These are phyloP conservation scores for Leersia perrieri DNA, from an alignment of 176 grass and related monocot genomes.

Conservation along the genomic window DNA sequence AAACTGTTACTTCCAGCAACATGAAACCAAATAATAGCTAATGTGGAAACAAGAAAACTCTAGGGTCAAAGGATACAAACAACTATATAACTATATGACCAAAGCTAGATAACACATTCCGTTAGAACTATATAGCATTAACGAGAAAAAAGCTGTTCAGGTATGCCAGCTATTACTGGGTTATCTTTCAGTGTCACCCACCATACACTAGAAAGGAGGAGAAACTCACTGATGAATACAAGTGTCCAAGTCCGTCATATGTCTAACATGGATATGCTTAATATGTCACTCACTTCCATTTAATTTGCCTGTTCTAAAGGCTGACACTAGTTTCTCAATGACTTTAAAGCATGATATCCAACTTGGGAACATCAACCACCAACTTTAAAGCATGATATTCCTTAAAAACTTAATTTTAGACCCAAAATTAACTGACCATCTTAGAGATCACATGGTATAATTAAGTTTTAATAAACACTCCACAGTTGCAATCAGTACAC, in stretches of 20 bases:
- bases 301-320: background rate
- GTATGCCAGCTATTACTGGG: background rate
- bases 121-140: background rate
- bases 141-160: constrained; percentile 19
- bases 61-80: background rate
- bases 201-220: background rate
- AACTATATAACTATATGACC: constrained; percentile 7
- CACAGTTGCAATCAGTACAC: background rate
- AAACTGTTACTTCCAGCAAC: constrained; percentile 38
- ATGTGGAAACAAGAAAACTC: background rate
- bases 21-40: constrained; percentile 18
- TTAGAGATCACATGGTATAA: constrained; percentile 6
- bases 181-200: background rate
- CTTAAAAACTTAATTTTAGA: background rate
- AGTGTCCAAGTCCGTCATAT: background rate
- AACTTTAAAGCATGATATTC: background rate
- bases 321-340: background rate
- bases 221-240: background rate
- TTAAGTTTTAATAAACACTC: background rate
- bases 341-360: background rate
- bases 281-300: background rate
- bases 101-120: background rate
- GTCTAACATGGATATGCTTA: background rate
- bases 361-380: background rate
- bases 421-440: background rate